Base-by-base conservation (phyloP, 148 eudicot genomes). In the Vaccinium corymbosum region DNA sequence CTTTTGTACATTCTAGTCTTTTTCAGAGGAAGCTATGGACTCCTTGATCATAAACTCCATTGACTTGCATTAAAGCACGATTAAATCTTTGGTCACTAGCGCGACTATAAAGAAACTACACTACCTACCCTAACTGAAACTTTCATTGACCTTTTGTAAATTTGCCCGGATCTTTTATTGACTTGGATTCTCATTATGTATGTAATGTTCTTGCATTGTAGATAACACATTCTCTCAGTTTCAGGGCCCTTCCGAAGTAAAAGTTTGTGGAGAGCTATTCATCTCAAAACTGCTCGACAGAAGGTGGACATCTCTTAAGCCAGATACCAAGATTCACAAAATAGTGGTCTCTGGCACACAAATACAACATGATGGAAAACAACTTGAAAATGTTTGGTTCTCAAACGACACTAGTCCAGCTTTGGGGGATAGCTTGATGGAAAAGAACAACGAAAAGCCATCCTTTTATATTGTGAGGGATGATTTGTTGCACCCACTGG, bases 401-500 rank as follows among this genome's bases (percentile, higher is more conserved):
- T 86, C 88, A 32, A 91, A 92, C 70, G 89, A 92, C 82, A 84
- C 89, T 7, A 71, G 78, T 83, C 99, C 98, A n/a, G 83, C 74
- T 68, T 85, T 94, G 85, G 93, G 98, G 77, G 92, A 91, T 57
- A 86, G 75, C 53, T 62, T 85, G 78, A 76, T 66, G 84, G 87
- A 85, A 83, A 86, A 72, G 79, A 84, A 78, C 68, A 57, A 80
- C 50, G 57, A 81, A 55, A 75, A 84, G 32, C 83, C 91, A 52
- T 94, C 92, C 17, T 97, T 97, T 89, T 97, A 93, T 81, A 83
- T 97, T 73, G 94, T 94, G 64, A 91, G 99, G 88, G 99, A 97
- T 92, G 99, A 97, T 87, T 87, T 95, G 85, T 80, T 97, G 82
- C 99, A 97, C 85, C 99, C 98, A 7, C 86, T 97, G 86, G 94